Percentiles rank a stretch among this genome's conserved stretches.
phyloP scores from a whole-genome alignment of 78 protist genomes.

The Polysphondylium violaceum region DNA sequence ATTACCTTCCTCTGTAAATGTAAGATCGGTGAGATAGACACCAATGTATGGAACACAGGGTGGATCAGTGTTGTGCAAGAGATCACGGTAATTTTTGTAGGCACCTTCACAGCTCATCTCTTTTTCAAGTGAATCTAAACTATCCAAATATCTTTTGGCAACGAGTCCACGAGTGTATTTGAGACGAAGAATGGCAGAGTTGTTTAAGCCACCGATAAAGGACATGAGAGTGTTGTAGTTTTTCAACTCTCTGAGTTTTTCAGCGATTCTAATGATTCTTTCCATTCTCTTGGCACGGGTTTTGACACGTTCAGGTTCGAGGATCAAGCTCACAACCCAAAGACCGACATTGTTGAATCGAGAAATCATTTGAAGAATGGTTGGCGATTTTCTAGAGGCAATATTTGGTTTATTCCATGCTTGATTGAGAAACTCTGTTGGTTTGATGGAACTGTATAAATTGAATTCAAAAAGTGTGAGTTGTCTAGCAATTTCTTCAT shows the following conservation, averaged over 20 bases:
- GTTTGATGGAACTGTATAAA: constrained; percentile 55
- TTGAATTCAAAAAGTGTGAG: constrained; percentile 65
- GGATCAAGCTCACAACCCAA: constrained; percentile 60
- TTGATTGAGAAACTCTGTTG: constrained; percentile 77
- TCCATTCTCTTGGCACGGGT: constrained; percentile 67
- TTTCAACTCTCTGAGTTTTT: constrained; percentile 59
- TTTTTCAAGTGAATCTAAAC: constrained; percentile 24
- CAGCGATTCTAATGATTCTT: constrained; percentile 71
- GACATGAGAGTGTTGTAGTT: constrained; percentile 68
- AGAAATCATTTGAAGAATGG: constrained; percentile 34
- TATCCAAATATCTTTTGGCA: constrained; percentile 39
- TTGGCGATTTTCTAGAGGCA: constrained; percentile 67
- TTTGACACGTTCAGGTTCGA: constrained; percentile 73
- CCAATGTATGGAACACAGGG: constrained; percentile 76
- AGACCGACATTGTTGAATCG: constrained; percentile 62
- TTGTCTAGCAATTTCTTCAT: constrained; percentile 80
- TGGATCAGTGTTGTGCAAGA: constrained; percentile 75
- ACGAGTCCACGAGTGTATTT: constrained; percentile 52
- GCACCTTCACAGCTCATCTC: constrained; percentile 69
- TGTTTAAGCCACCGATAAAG: constrained; percentile 73
- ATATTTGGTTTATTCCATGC: constrained; percentile 67
- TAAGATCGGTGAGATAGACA: constrained; percentile 68
- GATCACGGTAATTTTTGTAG: constrained; percentile 70
- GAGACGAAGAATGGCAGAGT: constrained; percentile 48
- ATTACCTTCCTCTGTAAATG: constrained; percentile 82